phyloP scores from a whole-genome alignment of 257 asterid genomes.

The Cinchona pubescens region DNA sequence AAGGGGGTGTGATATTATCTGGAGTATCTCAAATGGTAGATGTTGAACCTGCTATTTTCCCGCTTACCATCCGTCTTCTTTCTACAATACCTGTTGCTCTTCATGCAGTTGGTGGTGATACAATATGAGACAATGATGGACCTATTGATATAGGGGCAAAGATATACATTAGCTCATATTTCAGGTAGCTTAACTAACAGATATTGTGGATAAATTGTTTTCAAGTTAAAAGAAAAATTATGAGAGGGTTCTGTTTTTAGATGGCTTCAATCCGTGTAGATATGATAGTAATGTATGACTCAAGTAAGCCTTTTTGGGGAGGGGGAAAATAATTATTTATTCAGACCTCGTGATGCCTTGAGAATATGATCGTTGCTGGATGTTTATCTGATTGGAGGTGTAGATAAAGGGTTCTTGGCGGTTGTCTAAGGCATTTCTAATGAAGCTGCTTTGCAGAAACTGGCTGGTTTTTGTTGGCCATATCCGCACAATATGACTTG shows the following conservation, averaged over 20 bases:
- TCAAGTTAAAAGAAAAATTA: not conserved
- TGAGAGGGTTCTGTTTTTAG: not conserved
- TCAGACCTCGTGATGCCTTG: slow-evolving; percentile 9
- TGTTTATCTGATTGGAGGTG: slow-evolving; percentile 2
- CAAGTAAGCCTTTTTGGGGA: not conserved
- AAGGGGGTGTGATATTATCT: not conserved
- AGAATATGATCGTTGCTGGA: slow-evolving; percentile 7
- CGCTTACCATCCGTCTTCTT: slow-evolving; percentile 60
- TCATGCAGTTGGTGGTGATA: slow-evolving; percentile 82
- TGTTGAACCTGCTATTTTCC: slow-evolving; percentile 63
- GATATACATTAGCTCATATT: slow-evolving; percentile 62
- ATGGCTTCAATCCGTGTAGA: slow-evolving; percentile 15
- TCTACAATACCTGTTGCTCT: slow-evolving; percentile 66
- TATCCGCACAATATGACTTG: not conserved
- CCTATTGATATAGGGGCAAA: slow-evolving; percentile 75
- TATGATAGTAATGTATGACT: slow-evolving; percentile 15
- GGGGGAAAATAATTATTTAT: not conserved
- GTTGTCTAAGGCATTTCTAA: not conserved
- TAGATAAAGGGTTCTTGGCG: slow-evolving; percentile 4
- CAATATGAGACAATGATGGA: too few relatives aligned
- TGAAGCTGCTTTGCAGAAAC: slow-evolving; percentile 13
- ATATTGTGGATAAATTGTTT: not conserved
- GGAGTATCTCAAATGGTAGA: not conserved
- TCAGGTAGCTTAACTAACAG: slow-evolving; percentile 15
- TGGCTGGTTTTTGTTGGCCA: slow-evolving; percentile 24